A percentile compares a stretch with the other conserved stretches of the same genome.
phyloP scores from a whole-genome alignment of 306 rosid species.

The Fagus sylvatica region DNA sequence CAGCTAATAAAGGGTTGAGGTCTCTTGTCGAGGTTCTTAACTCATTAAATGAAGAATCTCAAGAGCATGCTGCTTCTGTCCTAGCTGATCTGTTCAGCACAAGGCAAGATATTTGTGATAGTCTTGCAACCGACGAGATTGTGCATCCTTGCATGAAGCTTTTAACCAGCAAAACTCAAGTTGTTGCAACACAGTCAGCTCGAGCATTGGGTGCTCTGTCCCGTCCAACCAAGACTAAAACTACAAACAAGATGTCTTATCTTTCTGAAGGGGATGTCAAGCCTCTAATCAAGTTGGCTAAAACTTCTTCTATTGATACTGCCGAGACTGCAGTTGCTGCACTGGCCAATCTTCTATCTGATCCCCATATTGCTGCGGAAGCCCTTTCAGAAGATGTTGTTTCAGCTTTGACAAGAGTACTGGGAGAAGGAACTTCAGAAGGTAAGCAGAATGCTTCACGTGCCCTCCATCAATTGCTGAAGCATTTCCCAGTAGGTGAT shows the following conservation, averaged over 20 bases:
- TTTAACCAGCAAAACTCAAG: conserved; percentile 79
- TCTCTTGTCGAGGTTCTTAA: conserved; percentile 86
- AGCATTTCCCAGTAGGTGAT: conserved; percentile 73
- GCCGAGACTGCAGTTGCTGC: conserved; percentile 96
- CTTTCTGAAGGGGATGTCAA: conserved; percentile 76
- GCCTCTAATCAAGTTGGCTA: conserved; percentile 87
- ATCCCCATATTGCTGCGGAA: conserved; percentile 76
- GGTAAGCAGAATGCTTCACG: conserved; percentile 89
- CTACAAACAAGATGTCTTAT: conserved; percentile 62
- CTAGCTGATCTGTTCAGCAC: conserved; percentile 86
- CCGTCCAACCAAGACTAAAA: conserved; percentile 68
- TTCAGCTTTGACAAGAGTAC: conserved; percentile 76
- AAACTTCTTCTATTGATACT: conserved; percentile 81
- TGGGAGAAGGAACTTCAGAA: conserved; percentile 76
- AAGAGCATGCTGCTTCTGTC: conserved; percentile 82
- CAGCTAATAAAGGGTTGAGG: conserved; percentile 78
- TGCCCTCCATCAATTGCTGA: conserved; percentile 83
- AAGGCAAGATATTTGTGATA: conserved; percentile 90
- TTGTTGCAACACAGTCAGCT: conserved; percentile 93
- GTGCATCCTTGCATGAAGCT: conserved; percentile 92
- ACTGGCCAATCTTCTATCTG: conserved; percentile 88
- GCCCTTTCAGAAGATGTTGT: conserved; percentile 79
- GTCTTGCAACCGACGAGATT: conserved; percentile 83
- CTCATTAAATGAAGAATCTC: conserved; percentile 82
- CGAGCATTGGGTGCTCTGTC: conserved; percentile 88